Conservation (phyloP, 345 rosid species). For the Isatis tinctoria region DNA sequence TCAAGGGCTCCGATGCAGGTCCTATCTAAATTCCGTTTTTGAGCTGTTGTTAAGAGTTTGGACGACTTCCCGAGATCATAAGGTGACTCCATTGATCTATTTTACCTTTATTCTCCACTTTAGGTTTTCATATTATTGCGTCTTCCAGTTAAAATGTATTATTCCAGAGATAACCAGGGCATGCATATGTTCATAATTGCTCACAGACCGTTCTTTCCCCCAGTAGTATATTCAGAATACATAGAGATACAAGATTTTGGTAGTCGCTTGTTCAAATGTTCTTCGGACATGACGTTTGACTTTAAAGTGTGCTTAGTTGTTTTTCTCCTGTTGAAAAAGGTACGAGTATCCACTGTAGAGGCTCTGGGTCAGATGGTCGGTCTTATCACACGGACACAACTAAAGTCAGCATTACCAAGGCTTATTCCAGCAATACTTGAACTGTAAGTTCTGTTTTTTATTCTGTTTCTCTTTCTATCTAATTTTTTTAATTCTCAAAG, state of each 20-base stretch:
- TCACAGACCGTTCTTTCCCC: background rate
- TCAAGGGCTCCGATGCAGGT: slow-evolving; percentile 49
- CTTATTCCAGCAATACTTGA: slow-evolving; percentile 86
- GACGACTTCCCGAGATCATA: slow-evolving; percentile 86
- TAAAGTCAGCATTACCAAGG: slow-evolving; percentile 89
- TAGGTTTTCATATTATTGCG: background rate
- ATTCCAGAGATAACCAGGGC: slow-evolving; percentile 6
- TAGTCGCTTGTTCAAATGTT: slow-evolving; percentile 1
- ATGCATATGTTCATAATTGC: slow-evolving; percentile 2
- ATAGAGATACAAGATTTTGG: background rate
- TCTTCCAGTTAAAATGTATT: background rate
- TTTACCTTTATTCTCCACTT: background rate
- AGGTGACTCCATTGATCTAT: slow-evolving; percentile 45
- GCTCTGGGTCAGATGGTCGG: slow-evolving; percentile 98
- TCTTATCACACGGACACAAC: slow-evolving; percentile 72
- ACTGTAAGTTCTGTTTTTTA: slow-evolving; percentile 52
- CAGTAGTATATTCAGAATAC: slow-evolving; percentile 4
- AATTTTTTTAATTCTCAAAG: slow-evolving; percentile 1
- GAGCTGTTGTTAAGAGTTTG: slow-evolving; percentile 91
- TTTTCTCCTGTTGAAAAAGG: slow-evolving; percentile 48
- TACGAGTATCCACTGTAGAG: slow-evolving; percentile 82
- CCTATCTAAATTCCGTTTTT: slow-evolving; percentile 87
- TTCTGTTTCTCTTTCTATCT: slow-evolving; percentile 2
- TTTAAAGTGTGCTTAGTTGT: slow-evolving; percentile 12
- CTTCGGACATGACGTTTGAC: background rate